Base-by-base conservation (phyloP, 805 yeast species). In the Cyberlindnera meyerae region DNA sequence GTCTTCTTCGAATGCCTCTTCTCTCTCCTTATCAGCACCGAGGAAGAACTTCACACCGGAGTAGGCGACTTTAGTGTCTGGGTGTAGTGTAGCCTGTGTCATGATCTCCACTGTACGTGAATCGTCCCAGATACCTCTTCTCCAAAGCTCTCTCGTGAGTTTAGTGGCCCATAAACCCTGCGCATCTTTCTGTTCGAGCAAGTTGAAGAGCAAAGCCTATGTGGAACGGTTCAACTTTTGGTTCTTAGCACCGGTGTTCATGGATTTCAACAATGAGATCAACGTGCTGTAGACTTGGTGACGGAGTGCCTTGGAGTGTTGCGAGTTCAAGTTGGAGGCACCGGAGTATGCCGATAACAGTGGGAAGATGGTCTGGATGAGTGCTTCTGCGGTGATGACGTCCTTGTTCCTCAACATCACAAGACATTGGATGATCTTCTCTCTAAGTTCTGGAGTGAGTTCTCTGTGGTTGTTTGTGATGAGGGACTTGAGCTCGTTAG, bases 41-140 rank as follows among this genome's bases (percentile, higher is more conserved):
- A 93, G 63, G 63, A 93, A 93, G 62, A 93, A 93, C 53, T 77
- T 70, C 21, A 86, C 93, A 43, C 96, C 98, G 3, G 97, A 83
- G 37, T 82, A 67, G 6, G 95, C 82, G 32, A 93, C 93, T 62
- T 93, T 93, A 6, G 68, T 61, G 52, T 93, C 95, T 12, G 82
- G 80, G 54, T 88, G 96, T 43, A 86, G 62, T 2, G 97, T 87
- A 1, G 97, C 97, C 51, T 87, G 93, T 2, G 95, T 82, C 97
- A 93, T 89, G 54, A 93, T 78, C 61, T 93, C 98, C n/a, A 93
- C 95, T 0, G 97, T 82, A 52, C 97, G 71, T 0, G 95, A 75
- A 59, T 93, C 99, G 60, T 88, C 97, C 99, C 99, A 93, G 40
- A 93, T 84, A 55, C 95, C 95, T 57, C 97, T 75, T 66, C 96